A percentile compares a stretch with the other conserved stretches of the same genome.
Conservation (phyloP, 306 rosid genomes). For the Cucurbita ficifolia region DNA sequence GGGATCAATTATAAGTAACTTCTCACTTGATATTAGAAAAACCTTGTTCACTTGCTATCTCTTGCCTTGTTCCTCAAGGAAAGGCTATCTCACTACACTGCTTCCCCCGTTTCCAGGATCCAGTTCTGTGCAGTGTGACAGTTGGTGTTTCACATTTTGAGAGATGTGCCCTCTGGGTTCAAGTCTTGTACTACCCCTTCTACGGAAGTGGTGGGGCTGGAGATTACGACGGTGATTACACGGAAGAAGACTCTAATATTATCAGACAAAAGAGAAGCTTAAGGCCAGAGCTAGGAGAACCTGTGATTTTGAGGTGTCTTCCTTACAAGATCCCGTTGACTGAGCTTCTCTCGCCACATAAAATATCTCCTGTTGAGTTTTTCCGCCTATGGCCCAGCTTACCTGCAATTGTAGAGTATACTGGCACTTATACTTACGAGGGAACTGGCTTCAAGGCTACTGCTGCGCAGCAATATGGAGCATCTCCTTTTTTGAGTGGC, state of each 20-base stretch:
- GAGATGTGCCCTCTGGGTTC: conserved; percentile 95
- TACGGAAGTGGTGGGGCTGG: conserved; percentile 85
- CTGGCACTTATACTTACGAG: conserved; percentile 93
- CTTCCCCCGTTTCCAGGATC: conserved; percentile 52
- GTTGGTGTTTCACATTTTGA: conserved; percentile 96
- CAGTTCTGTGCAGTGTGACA: conserved; percentile 81
- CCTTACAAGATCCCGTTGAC: conserved; percentile 91
- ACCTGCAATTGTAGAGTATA: conserved; percentile 80
- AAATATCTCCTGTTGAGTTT: conserved; percentile 89
- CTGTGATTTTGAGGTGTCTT: conserved; percentile 90
- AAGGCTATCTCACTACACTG: conserved; percentile 16
- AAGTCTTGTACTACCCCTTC: conserved; percentile 92
- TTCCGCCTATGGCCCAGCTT: conserved; percentile 98
- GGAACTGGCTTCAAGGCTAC: conserved; percentile 98
- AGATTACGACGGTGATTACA: conserved; percentile 87
- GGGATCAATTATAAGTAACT: background rate
- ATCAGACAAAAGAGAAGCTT: conserved; percentile 88
- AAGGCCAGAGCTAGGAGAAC: conserved; percentile 94
- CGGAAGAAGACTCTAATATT: conserved; percentile 89
- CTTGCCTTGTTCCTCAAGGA: background rate
- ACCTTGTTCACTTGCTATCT: background rate
- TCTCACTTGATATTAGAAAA: background rate
- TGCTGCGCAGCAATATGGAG: conserved; percentile 95
- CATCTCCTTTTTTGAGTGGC: conserved; percentile 94
- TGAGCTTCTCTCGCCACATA: conserved; percentile 81